Evolutionary conservation across 306 rosid genomes (phyloP), one percentile per base, ranked within the genome.

Genomic region (Nissolia schottii): DNA sequence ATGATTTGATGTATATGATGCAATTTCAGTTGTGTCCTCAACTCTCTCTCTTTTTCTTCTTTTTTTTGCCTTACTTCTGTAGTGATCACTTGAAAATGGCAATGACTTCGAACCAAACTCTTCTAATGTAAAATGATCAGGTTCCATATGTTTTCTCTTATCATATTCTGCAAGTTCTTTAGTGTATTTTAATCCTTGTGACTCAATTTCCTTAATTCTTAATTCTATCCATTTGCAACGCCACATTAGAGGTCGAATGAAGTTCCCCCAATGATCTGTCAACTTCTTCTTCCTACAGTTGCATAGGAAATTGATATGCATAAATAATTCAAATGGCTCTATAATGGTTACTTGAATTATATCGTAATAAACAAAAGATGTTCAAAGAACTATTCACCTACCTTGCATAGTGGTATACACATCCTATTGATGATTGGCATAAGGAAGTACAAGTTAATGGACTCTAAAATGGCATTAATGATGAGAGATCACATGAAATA

Each of bases 161-260:
- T 91, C 88, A 67, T 62, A 79, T 50, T 81, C 83, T 60, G 80
- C 91, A 62, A 91, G 88, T 64, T 83, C 86, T 73, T 81, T 84
- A 25, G 79, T 79, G 69, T 91, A 91, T 63, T 85, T 91, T 29
- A 55, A 50, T 29, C 82, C 80, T 65, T 83, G 96, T 20, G 89
- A 85, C 35, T 86, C 85, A 67, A 94, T 55, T 81, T 89, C 87
- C 78, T 82, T 91, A 37, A 94, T 82, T 84, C 82, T 87, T 62
- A 94, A 68, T 78, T 94, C 97, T 34, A 89, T 76, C 98, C 98
- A 94, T 82, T 85, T 89, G 82, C 90, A 91, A 38, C 94, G 89
- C 98, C 98, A 91, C 87, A 85, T 87, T 65, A 91, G 71, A 63
- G 97, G 98, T 18, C 85, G 86, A 71, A 94, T 82, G 57, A 74